These are phyloP conservation scores for Podila horticola DNA, from an alignment of 192 early-diverging fungal genomes.

Conservation along the genomic window DNA sequence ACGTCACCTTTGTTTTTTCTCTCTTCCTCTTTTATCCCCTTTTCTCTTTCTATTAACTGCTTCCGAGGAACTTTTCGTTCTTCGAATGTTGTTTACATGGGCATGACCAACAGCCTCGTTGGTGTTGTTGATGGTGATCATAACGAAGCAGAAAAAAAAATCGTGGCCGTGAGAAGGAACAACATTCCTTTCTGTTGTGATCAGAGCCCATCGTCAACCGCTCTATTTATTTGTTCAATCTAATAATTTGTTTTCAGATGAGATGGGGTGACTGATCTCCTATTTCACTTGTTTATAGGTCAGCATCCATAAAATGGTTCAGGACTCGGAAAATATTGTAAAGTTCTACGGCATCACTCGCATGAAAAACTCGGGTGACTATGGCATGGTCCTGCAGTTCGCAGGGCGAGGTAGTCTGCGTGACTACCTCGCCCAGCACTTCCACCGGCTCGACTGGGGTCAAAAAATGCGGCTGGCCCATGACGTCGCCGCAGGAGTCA, in stretches of 20 bases:
- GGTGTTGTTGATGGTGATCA: too few species aligned
- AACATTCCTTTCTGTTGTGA: not conserved
- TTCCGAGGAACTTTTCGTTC: too few species aligned
- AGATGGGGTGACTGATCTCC: not conserved
- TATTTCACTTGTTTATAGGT: constrained; percentile 11
- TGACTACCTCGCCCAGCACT: constrained; percentile 44
- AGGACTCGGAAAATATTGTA: constrained; percentile 48
- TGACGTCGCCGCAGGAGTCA: constrained; percentile 46
- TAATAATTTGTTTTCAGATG: not conserved
- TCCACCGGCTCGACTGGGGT: constrained; percentile 24
- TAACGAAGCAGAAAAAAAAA: too few species aligned
- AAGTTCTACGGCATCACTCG: constrained; percentile 48
- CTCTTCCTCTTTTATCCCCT: too few species aligned
- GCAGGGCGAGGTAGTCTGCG: constrained; percentile 48
- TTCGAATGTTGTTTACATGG: too few species aligned
- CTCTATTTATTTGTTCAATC: not conserved
- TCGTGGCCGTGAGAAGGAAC: not conserved
- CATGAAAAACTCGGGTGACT: constrained; percentile 36
- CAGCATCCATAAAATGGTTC: constrained; percentile 34
- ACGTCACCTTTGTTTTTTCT: too few species aligned
- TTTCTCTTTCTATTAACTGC: too few species aligned
- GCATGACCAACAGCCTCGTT: too few species aligned
- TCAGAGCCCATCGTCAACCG: not conserved
- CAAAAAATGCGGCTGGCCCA: constrained; percentile 39
- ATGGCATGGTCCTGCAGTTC: constrained; percentile 50